Evolutionary conservation across 2,329 filamentous ascomycete genomes (phyloP).

Genomic region (Fonsecaea pedrosoi): DNA sequence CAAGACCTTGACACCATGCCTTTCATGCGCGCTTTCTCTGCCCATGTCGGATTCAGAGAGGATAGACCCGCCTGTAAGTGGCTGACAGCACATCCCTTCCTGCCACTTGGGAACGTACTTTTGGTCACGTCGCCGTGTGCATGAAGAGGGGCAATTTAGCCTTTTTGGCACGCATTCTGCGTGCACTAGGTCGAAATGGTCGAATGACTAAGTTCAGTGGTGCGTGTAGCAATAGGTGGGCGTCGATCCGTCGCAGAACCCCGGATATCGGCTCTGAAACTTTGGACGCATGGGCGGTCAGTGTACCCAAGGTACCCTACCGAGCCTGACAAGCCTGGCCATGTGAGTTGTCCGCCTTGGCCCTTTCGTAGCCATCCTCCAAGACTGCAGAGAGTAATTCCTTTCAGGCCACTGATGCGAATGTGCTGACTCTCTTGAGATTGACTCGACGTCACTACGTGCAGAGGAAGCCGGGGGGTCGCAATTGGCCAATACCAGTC

Average conservation of each 20-base stretch:
- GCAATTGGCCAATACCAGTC: neutral
- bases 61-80: neutral
- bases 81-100: conserved; percentile 1
- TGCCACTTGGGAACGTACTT: neutral
- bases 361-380: neutral
- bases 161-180: conserved; percentile 1
- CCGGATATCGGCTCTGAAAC: conserved; percentile 23
- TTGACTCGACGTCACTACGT: neutral
- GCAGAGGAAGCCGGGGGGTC: neutral
- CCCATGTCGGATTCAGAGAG: neutral
- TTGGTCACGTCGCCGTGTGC: conserved; percentile 8
- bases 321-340: no score
- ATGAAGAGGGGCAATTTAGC: conserved; percentile 14
- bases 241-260: conserved; percentile 6
- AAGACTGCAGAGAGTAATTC: neutral
- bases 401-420: neutral
- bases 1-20: neutral
- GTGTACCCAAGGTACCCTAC: neutral
- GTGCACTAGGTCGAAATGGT: neutral
- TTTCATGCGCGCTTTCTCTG: no score
- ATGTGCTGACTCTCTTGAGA: neutral
- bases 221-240: neutral
- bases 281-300: conserved; percentile 2
- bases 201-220: conserved; percentile 5
- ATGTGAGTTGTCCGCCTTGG: neutral